These are phyloP conservation scores for Taiozyma sp. DNA, from an alignment of 1,139 yeast genomes.

Conservation along the genomic window DNA sequence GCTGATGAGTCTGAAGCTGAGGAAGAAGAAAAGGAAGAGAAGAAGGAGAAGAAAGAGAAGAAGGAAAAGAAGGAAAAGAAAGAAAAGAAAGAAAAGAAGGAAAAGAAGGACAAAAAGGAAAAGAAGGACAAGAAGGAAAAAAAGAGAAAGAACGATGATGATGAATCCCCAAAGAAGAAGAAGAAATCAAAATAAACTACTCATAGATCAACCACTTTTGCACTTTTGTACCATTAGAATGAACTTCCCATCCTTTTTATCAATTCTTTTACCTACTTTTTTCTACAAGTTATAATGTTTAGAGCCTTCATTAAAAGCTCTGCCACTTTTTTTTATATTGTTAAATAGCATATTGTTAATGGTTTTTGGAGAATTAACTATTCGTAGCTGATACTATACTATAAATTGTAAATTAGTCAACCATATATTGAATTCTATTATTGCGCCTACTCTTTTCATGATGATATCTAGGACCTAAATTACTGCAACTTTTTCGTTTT, in stretches of 20 bases:
- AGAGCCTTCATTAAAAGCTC: background rate
- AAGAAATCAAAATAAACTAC: conserved; percentile 33
- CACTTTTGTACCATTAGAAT: conserved; percentile 7
- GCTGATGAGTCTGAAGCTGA: conserved; percentile 34
- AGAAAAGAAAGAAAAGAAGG: conserved; percentile 43
- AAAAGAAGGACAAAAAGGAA: conserved; percentile 40
- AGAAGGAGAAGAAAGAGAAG: conserved; percentile 39
- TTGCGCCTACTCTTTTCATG: too few relatives aligned
- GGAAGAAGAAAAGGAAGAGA: conserved; percentile 38
- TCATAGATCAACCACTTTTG: background rate
- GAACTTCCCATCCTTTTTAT: conserved; percentile 1
- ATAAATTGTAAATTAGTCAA: too few relatives aligned
- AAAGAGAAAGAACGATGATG: conserved; percentile 50
- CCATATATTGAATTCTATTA: too few relatives aligned
- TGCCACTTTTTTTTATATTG: conserved; percentile 1
- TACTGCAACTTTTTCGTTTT: background rate
- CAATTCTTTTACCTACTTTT: conserved; percentile 1
- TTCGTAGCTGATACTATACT: too few relatives aligned
- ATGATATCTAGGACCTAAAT: background rate
- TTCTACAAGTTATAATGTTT: conserved; percentile 1
- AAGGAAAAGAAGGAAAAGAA: conserved; percentile 53
- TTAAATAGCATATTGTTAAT: conserved; percentile 4
- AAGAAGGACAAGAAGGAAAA: conserved; percentile 39
- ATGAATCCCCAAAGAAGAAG: conserved; percentile 36
- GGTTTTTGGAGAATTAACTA: background rate